Base-by-base conservation (phyloP, 441 rosid genomes). In the Breynia disticha region DNA sequence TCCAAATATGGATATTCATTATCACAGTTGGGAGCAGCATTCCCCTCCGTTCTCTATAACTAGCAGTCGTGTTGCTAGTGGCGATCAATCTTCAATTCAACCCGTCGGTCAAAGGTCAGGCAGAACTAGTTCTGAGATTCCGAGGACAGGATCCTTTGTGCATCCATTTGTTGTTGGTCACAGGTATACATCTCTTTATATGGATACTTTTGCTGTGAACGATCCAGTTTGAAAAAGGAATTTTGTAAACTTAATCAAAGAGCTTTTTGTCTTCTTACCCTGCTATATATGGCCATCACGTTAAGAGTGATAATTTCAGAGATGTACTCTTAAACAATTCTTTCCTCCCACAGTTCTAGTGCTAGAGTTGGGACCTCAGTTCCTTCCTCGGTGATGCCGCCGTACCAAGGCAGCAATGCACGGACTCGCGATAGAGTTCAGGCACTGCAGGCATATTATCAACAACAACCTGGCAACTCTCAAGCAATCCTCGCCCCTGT, bases 381-480 rank as follows among this genome's bases (percentile, higher is more conserved):
- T 45, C 68, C 83, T 52, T 77, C 95, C 21, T 67, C 88, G 0
- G 66, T 84, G 74, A 71, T 79, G 62, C 87, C 90, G 4, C 85
- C 90, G 45, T 93, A 84, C 66, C 93, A 83, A 11, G 99, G 96
- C 57, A 93, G 96, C 73, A 88, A 79, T 54, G 83, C 85, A 11
- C 79, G 89, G 12, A 76, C 83, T 16, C 81, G 84, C 48, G 95
- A 86, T 59, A 75, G 97, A 69, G 83, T 83, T 57, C 99, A 86
- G 69, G 96, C 96, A 19, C 82, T 86, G 41, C 93, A 89, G 68
- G 96, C 95, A 44, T 93, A 86, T 73, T 89, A 86, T 75, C 99
- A 93, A 62, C 98, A 81, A 38, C 84, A 72, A 54, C 90, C 85
- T 0, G 74, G 74, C 51, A 77, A 64, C 57, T 61, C 87, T 4